These are phyloP conservation scores for Meyerozyma sp. DNA, from an alignment of 1,139 yeast species.

Conservation along the genomic window DNA sequence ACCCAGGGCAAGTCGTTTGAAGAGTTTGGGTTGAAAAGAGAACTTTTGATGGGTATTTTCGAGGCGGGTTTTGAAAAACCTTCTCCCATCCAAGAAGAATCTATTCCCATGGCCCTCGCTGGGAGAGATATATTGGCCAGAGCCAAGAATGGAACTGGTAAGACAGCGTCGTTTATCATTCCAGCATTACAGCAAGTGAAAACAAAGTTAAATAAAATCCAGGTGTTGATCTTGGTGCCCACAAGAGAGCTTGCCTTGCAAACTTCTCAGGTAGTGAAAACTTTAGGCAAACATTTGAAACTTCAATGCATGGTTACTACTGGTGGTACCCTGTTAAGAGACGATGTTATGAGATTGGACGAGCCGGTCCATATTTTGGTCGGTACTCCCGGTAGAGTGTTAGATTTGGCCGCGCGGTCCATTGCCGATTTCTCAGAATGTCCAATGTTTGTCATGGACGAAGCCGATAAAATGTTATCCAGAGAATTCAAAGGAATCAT, in stretches of 20 bases:
- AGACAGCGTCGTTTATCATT: constrained; percentile 92
- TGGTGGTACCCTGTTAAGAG: constrained; percentile 94
- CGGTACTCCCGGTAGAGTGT: constrained; percentile 95
- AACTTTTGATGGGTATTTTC: constrained; percentile 93
- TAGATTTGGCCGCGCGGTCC: constrained; percentile 86
- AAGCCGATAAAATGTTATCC: constrained; percentile 94
- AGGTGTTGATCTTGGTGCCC: constrained; percentile 84
- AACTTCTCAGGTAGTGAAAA: constrained; percentile 94
- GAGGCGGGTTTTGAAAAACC: constrained; percentile 99
- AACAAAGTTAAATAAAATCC: constrained; percentile 80
- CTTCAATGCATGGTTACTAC: constrained; percentile 97
- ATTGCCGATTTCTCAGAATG: constrained; percentile 86
- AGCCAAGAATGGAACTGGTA: constrained; percentile 98
- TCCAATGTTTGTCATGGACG: constrained; percentile 93
- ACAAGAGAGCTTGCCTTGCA: constrained; percentile 96
- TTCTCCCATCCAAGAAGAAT: constrained; percentile 96
- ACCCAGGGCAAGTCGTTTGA: constrained; percentile 91
- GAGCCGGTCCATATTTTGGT: constrained; percentile 90
- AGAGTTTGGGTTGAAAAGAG: constrained; percentile 87
- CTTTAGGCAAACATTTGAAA: constrained; percentile 92
- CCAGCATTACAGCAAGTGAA: constrained; percentile 82
- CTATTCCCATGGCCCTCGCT: constrained; percentile 91
- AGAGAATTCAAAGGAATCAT: constrained; percentile 86
- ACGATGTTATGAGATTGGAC: constrained; percentile 87
- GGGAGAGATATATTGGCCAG: constrained; percentile 97